Conservation (phyloP, 257 asterid species). For the Osmanthus fragrans region DNA sequence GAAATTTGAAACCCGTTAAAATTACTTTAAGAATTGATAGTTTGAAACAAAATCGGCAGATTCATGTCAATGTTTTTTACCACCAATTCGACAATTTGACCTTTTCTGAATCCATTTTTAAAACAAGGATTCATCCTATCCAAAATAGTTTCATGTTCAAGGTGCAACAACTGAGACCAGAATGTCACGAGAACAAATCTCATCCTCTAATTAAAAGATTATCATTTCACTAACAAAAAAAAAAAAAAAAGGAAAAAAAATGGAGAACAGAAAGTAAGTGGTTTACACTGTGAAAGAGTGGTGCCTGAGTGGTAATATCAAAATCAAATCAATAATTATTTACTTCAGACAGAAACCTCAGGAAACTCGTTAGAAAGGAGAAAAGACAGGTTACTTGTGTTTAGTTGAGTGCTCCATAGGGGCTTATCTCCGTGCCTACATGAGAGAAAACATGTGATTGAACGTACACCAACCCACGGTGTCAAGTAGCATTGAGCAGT, state of each 20-base stretch:
- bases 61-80: neutral
- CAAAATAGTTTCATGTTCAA: neutral
- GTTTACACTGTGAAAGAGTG: neutral
- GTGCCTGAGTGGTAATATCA: neutral
- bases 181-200: neutral
- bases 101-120: neutral
- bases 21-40: no score
- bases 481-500: neutral
- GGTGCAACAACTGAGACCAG: neutral
- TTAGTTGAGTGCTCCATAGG: conserved; percentile 5
- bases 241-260: neutral
- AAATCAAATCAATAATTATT: neutral
- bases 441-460: neutral
- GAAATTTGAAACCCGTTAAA: neutral
- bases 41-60: no score
- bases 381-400: neutral
- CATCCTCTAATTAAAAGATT: neutral
- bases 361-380: conserved; percentile 38
- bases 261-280: neutral
- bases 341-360: conserved; percentile 35
- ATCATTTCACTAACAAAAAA: neutral
- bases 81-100: neutral
- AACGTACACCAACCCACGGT: neutral
- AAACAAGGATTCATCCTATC: conserved; percentile 12
- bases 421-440: conserved; percentile 10